Base-by-base conservation (phyloP, 116 monocot genomes). In the Papilionanthe hybrid region DNA sequence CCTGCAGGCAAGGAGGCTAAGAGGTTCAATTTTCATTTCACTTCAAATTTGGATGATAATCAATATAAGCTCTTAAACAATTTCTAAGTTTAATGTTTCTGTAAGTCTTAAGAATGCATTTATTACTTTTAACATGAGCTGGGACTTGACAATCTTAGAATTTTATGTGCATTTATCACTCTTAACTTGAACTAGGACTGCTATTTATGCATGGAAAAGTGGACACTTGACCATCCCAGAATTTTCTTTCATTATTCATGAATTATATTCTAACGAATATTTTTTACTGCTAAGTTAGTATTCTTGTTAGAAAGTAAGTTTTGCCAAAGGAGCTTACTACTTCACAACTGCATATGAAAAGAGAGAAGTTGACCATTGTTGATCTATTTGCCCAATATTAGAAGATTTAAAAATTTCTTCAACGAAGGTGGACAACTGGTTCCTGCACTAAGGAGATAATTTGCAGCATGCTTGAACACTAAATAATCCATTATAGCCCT, bases 1-100 rank as follows among this genome's bases (percentile, higher is more conserved):
- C 42, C 57, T 94, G 48, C 91, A 93, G 30, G 98, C 98, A 9
- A 81, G 90, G 49, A 87, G 82, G 78, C 93, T 89, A 73, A 91
- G 86, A 94, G 95, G 98, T 96, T 88, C 20, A 23, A 58, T 1
- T 72, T 63, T 57, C 0, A 2, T 37, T 22, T 42, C 25, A 74
- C 73, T 73, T 73, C 20, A n/a, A 11, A 19, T 20, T 73, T 73
- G 17, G 19, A 42, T 43, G 20, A 19, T 7, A 18, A 37, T 37
- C 37, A 72, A 42, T 72, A 67, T 13, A 60, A 29, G 8, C 67
- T 67, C 18, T 72, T 42, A 42, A 42, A 19, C 4, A 41, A 42
- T 42, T 47, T 48, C n/a, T 28, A 20, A 5, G 1, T 49, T 48
- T 28, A 50, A 48, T 27, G 1, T 7, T 43, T 18, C 37, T 37